Percentiles rank a stretch among this genome's conserved stretches.
phyloP scores from a whole-genome alignment of 768 basidiomycete species.

The Cubamyces sp. region DNA sequence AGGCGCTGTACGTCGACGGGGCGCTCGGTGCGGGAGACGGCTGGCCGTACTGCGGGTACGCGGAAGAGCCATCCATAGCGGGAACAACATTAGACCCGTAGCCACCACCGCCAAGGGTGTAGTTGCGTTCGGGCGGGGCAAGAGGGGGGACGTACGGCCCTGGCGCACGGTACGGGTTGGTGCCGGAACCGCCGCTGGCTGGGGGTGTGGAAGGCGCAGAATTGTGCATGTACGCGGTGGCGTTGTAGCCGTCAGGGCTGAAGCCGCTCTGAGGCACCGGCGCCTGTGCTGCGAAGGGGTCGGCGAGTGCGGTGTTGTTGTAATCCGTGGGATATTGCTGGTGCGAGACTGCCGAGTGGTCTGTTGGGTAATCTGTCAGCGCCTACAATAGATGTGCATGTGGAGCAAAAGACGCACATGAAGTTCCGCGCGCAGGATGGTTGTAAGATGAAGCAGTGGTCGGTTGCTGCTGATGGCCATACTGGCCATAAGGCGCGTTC shows the following conservation, averaged over 20 bases:
- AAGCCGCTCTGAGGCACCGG: constrained; percentile 36
- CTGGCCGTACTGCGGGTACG: constrained; percentile 24
- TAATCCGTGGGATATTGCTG: constrained; percentile 52
- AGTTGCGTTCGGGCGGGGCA: constrained; percentile 47
- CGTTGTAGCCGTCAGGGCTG: constrained; percentile 47
- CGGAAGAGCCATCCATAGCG: constrained; percentile 18
- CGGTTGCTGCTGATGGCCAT: constrained; percentile 38
- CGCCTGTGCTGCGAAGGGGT: constrained; percentile 48
- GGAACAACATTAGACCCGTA: constrained; percentile 53
- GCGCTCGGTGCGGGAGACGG: constrained; percentile 28
- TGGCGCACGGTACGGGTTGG: constrained; percentile 25
- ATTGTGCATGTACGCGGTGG: constrained; percentile 31
- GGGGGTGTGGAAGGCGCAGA: constrained; percentile 10
- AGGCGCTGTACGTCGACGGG: constrained; percentile 29
- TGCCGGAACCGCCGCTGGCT: constrained; percentile 16
- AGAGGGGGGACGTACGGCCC: constrained; percentile 12
- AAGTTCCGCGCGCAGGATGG: constrained; percentile 54
- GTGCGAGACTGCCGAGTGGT: constrained; percentile 57
- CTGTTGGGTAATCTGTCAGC: constrained; percentile 37
- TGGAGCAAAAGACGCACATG: constrained; percentile 48
- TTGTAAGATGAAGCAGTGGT: constrained; percentile 46
- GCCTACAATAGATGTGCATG: constrained; percentile 11
- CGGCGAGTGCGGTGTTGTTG: constrained; percentile 38
- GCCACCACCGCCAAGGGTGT: constrained; percentile 59
- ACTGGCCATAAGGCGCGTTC: constrained; percentile 32